A percentile compares a stretch with the other conserved stretches of the same genome.
Evolutionary conservation across 2,329 filamentous ascomycete species (phyloP).

Genomic region (Trichoderma sp.): DNA sequence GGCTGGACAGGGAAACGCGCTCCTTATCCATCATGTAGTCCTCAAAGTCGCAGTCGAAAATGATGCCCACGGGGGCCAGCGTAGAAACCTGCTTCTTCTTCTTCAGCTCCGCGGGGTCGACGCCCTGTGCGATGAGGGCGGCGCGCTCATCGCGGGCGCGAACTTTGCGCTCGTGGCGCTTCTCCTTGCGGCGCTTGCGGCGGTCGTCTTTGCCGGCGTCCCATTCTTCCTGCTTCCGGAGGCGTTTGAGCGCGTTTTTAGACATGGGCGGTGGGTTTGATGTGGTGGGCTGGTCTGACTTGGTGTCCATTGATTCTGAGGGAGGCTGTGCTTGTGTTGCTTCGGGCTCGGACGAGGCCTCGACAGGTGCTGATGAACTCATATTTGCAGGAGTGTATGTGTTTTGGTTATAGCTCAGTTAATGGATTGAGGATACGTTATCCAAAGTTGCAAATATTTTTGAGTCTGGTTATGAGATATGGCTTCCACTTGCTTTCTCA

Average conservation of each 20-base stretch:
- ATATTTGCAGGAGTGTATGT: neutral
- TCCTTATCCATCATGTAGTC: slow-evolving; percentile 86
- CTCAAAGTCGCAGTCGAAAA: slow-evolving; percentile 93
- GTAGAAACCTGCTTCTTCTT: slow-evolving; percentile 42
- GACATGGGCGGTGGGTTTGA: slow-evolving; percentile 54
- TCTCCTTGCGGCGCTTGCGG: slow-evolving; percentile 56
- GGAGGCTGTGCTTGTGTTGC: neutral
- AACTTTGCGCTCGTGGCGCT: slow-evolving; percentile 50
- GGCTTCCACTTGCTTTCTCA: neutral
- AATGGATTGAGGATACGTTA: neutral
- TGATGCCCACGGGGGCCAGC: slow-evolving; percentile 73
- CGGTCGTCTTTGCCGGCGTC: slow-evolving; percentile 68
- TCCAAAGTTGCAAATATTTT: no score
- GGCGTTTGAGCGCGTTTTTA: slow-evolving; percentile 84
- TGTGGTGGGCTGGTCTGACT: neutral
- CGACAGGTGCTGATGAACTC: neutral
- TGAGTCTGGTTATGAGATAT: neutral
- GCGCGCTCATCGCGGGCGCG: slow-evolving; percentile 54
- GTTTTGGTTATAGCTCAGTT: neutral
- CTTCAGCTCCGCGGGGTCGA: slow-evolving; percentile 42
- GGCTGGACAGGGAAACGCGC: slow-evolving; percentile 75
- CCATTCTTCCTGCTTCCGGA: slow-evolving; percentile 71
- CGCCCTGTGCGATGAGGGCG: slow-evolving; percentile 51
- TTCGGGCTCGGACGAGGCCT: slow-evolving; percentile 1
- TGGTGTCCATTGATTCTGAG: neutral